Evolutionary conservation across 2,329 filamentous ascomycete species (phyloP), one percentile per base, ranked within the genome.

Genomic region (Pyrenochaeta sp.): DNA sequence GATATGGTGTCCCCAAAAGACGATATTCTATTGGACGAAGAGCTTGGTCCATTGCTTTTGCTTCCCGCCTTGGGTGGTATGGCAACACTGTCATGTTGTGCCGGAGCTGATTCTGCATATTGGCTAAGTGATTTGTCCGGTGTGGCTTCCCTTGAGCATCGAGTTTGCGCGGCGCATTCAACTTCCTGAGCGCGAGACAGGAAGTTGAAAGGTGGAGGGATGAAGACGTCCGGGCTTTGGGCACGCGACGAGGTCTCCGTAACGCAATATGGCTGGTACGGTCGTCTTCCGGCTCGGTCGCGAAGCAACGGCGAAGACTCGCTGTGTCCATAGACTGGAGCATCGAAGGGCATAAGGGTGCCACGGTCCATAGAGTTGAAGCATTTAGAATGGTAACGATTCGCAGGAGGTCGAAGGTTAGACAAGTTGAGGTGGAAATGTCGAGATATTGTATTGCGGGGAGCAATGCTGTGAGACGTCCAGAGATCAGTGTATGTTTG

Each of bases 21-120:
- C 24, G 19, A 12, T 2, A 27, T 42, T 27, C 45, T 45, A 45
- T 55, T 61, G 53, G 57, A 5, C 22, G 5, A 5, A 5, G 12
- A 7, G 25, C 47, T 36, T 22, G 51, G 42, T 44, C 49, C 52
- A 50, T 57, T 55, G 30, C 19, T 54, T 24, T 50, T 37, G 15
- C 36, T 45, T 54, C 24, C 45, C 46, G 42, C 19, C 32, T 47
- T 47, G 50, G 37, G 15, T 22, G 49, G 19, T 50, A 37, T 47
- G n/a, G 19, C 36, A 22, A 45, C 25, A 42, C 44, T 25, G 25
- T 43, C 27, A 36, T 50, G 28, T 15, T 47, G 43, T n/a, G 50
- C 25, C n/a, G 52, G 32, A 46, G 12, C 43, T 42, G 47, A 22
- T 42, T 27, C 43, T 40, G 30, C 42, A 47, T 50, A 51, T 24